These are phyloP conservation scores for Hypoxylon sp. DNA, from an alignment of 2,329 filamentous ascomycete species.

Conservation along the genomic window DNA sequence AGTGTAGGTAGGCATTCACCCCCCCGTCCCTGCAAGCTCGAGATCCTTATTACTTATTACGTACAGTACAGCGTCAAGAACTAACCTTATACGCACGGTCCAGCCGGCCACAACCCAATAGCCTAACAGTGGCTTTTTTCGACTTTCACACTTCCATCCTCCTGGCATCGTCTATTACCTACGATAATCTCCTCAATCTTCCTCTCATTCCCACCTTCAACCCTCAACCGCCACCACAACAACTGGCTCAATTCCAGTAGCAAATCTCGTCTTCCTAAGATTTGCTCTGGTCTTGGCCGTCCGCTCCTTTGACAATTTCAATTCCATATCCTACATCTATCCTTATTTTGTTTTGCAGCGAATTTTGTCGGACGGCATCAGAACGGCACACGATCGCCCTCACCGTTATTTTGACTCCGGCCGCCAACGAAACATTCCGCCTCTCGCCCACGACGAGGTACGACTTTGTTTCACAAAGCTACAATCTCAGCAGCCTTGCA, in stretches of 20 bases:
- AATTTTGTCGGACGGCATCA: slow-evolving; percentile 44
- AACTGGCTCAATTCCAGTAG: slow-evolving; percentile 71
- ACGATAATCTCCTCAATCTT: slow-evolving; percentile 42
- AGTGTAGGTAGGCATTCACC: slow-evolving; percentile 1
- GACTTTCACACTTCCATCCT: slow-evolving; percentile 44
- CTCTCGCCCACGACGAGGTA: slow-evolving; percentile 36
- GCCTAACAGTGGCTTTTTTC: slow-evolving; percentile 47
- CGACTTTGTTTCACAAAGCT: slow-evolving; percentile 14
- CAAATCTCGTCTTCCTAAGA: slow-evolving; percentile 60
- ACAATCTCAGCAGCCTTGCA: not conserved
- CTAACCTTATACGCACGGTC: slow-evolving; percentile 35
- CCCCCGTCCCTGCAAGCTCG: slow-evolving; percentile 38
- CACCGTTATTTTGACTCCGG: slow-evolving; percentile 32
- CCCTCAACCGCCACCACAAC: slow-evolving; percentile 53
- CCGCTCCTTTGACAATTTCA: slow-evolving; percentile 66
- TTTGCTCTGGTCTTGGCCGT: slow-evolving; percentile 73
- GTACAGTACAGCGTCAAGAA: slow-evolving; percentile 33
- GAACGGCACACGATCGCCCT: slow-evolving; percentile 24
- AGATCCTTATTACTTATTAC: slow-evolving; percentile 44
- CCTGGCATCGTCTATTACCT: slow-evolving; percentile 33
- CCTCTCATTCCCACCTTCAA: slow-evolving; percentile 48
- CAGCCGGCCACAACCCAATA: slow-evolving; percentile 38
- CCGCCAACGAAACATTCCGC: slow-evolving; percentile 15
- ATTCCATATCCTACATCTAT: slow-evolving; percentile 51
- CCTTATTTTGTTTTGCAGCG: slow-evolving; percentile 49